Evolutionary conservation across 2,329 filamentous ascomycete genomes (phyloP).

Genomic region (Stemphylium vesicarium): DNA sequence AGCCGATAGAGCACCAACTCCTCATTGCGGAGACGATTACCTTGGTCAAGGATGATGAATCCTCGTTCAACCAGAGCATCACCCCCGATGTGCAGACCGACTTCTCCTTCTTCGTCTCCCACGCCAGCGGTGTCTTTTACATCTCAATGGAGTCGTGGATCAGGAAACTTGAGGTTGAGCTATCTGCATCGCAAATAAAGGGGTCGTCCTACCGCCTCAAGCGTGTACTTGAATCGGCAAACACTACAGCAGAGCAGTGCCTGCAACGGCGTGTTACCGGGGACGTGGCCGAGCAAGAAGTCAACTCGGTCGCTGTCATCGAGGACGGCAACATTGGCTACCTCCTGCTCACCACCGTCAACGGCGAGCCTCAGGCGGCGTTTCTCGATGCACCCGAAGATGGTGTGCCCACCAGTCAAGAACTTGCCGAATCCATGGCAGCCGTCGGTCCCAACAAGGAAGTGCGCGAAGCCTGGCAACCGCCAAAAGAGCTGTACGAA

Average conservation of each 20-base stretch:
- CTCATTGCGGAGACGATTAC: slow-evolving; percentile 53
- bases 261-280: slow-evolving; percentile 46
- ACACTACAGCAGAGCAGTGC: slow-evolving; percentile 57
- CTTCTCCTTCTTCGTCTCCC: slow-evolving; percentile 66
- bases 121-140: slow-evolving; percentile 59
- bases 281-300: slow-evolving; percentile 34
- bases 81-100: slow-evolving; percentile 62
- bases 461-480: slow-evolving; percentile 70
- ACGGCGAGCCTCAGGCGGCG: slow-evolving; percentile 58
- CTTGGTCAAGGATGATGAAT: slow-evolving; percentile 26
- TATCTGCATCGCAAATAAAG: slow-evolving; percentile 58
- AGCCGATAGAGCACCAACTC: slow-evolving; percentile 36
- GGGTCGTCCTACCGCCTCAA: slow-evolving; percentile 64
- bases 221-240: slow-evolving; percentile 60
- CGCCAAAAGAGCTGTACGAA: slow-evolving; percentile 66
- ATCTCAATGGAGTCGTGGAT: slow-evolving; percentile 65
- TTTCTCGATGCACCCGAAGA: slow-evolving; percentile 58
- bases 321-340: slow-evolving; percentile 65
- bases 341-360: slow-evolving; percentile 59
- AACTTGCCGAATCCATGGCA: slow-evolving; percentile 34
- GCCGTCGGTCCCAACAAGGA: slow-evolving; percentile 45
- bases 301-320: slow-evolving; percentile 59
- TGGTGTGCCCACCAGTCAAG: slow-evolving; percentile 34
- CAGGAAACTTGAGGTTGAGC: slow-evolving; percentile 62
- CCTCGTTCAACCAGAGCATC: slow-evolving; percentile 59